Conservation (phyloP, 805 yeast species). For the Pichia heedii region DNA sequence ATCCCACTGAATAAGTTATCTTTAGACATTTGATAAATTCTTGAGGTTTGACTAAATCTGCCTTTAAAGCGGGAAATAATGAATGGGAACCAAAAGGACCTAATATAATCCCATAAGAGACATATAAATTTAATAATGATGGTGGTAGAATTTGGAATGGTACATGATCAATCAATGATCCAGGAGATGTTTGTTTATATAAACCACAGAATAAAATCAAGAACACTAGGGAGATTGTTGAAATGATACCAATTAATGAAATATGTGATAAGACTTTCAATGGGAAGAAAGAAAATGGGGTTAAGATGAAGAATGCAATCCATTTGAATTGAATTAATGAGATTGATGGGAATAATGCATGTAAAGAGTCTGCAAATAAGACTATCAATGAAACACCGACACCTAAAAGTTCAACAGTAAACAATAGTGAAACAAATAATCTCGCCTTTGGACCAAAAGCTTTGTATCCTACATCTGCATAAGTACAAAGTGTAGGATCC, state of each 20-base stretch:
- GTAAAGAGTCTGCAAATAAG: slow-evolving; percentile 76
- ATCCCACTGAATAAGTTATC: slow-evolving; percentile 50
- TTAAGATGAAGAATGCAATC: slow-evolving; percentile 57
- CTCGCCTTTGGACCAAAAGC: slow-evolving; percentile 75
- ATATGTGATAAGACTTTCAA: slow-evolving; percentile 45
- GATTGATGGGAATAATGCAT: slow-evolving; percentile 51
- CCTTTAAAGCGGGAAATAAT: slow-evolving; percentile 65
- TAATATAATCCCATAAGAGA: slow-evolving; percentile 55
- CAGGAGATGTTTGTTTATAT: slow-evolving; percentile 36
- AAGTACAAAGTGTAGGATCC: slow-evolving; percentile 72
- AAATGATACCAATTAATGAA: slow-evolving; percentile 47
- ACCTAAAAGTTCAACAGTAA: slow-evolving; percentile 70
- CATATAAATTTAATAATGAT: slow-evolving; percentile 30
- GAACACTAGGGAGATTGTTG: slow-evolving; percentile 42
- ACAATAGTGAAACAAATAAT: slow-evolving; percentile 59
- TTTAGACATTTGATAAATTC: slow-evolving; percentile 47
- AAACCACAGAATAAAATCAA: slow-evolving; percentile 41
- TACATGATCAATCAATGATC: slow-evolving; percentile 44
- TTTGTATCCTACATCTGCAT: slow-evolving; percentile 83
- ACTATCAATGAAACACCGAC: slow-evolving; percentile 77
- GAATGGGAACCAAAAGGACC: slow-evolving; percentile 87
- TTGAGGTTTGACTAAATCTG: slow-evolving; percentile 65
- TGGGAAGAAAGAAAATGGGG: slow-evolving; percentile 69
- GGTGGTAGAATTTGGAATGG: slow-evolving; percentile 34
- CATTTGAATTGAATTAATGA: slow-evolving; percentile 53